A percentile compares a stretch with the other conserved stretches of the same genome.
These are phyloP conservation scores for Neurospora tetrasperma DNA, from an alignment of 495 filamentous ascomycete species.

Conservation along the genomic window DNA sequence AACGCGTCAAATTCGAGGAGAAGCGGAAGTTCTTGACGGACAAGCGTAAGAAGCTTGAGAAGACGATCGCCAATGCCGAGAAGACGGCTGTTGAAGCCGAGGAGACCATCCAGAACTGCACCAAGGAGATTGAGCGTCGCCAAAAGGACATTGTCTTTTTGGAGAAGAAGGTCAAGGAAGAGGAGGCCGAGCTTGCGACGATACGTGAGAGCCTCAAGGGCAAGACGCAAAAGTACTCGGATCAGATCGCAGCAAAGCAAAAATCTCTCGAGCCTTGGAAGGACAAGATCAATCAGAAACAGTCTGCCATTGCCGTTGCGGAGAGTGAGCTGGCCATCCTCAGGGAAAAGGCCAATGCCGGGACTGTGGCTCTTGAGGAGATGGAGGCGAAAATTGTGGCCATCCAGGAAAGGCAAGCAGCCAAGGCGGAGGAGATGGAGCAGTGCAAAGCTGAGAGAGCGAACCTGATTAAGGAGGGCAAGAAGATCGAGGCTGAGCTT, in stretches of 20 bases:
- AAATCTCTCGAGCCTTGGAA: constrained; percentile 95
- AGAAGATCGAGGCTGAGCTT: constrained; percentile 58
- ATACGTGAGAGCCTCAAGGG: constrained; percentile 83
- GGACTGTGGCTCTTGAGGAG: constrained; percentile 72
- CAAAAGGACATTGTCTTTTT: constrained; percentile 57
- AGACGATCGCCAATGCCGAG: constrained; percentile 58
- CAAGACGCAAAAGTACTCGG: constrained; percentile 88
- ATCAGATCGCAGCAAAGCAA: constrained; percentile 85
- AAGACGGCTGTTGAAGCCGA: constrained; percentile 60
- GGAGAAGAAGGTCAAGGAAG: constrained; percentile 60
- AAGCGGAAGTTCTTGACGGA: constrained; percentile 84
- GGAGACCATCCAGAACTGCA: constrained; percentile 65
- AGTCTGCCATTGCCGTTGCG: constrained; percentile 84
- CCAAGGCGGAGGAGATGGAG: constrained; percentile 66
- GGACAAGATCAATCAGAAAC: constrained; percentile 90
- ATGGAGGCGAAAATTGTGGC: constrained; percentile 64
- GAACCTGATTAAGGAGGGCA: constrained; percentile 62
- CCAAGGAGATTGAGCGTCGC: constrained; percentile 67
- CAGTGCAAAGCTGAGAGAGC: constrained; percentile 62
- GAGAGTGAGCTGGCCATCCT: constrained; percentile 90
- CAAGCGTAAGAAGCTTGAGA: constrained; percentile 93
- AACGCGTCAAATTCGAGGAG: constrained; percentile 93
- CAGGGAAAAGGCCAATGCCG: constrained; percentile 76
- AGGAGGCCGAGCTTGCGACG: constrained; percentile 68
- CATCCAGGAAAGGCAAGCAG: constrained; percentile 56